A percentile compares a stretch with the other conserved stretches of the same genome.
Conservation (phyloP, 495 filamentous ascomycete genomes). For the Astrothelium macrocarpum region DNA sequence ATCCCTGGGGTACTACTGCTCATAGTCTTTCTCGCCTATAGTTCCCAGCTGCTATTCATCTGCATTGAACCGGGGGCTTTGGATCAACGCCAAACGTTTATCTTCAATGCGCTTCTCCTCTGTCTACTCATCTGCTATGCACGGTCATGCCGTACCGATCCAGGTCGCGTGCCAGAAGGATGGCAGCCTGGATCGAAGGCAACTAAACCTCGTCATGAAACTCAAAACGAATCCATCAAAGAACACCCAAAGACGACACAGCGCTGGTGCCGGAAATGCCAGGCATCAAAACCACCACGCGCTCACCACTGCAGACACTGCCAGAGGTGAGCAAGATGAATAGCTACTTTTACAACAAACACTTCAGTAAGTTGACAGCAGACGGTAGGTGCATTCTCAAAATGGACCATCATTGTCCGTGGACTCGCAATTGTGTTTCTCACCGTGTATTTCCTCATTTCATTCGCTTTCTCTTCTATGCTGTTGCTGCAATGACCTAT, state of each 20-base stretch:
- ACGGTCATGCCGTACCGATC: constrained; percentile 64
- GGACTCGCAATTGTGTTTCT: constrained; percentile 90
- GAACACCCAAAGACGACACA: constrained; percentile 20
- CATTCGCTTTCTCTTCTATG: constrained; percentile 75
- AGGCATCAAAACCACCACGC: constrained; percentile 70
- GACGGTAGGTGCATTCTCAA: constrained; percentile 69
- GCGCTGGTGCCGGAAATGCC: constrained; percentile 82
- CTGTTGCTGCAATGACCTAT: constrained; percentile 56
- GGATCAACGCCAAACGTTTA: constrained; percentile 45
- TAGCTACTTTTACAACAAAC: constrained; percentile 1
- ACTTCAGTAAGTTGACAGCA: background rate
- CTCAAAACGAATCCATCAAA: background rate
- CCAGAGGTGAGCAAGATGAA: constrained; percentile 42
- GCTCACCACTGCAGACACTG: constrained; percentile 91
- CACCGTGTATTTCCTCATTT: constrained; percentile 85
- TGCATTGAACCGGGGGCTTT: constrained; percentile 62
- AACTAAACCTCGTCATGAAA: background rate
- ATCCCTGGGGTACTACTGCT: constrained; percentile 57
- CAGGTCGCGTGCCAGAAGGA: constrained; percentile 45
- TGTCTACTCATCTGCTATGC: constrained; percentile 76
- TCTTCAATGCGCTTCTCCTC: constrained; percentile 64
- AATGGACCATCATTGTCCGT: constrained; percentile 99
- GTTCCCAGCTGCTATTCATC: constrained; percentile 74
- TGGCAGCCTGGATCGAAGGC: constrained; percentile 20
- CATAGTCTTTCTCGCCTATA: constrained; percentile 72